Evolutionary conservation across 176 grass and related monocot species (phyloP), one percentile per base, ranked within the genome.

Genomic region (Microstegium vimineum): DNA sequence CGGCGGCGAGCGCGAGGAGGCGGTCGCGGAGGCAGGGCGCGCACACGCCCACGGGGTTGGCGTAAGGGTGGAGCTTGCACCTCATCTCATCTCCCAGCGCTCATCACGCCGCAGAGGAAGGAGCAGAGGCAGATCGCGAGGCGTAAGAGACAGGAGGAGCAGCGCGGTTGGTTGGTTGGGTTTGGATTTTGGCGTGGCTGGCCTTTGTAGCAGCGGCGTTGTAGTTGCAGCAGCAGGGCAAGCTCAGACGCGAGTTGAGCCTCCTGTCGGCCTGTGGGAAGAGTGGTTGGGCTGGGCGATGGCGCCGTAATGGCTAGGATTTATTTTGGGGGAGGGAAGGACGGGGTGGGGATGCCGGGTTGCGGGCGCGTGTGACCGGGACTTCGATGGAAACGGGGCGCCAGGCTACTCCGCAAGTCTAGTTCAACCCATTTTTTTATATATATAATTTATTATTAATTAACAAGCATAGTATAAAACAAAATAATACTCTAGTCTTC

Each of bases 31-130:
- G 91, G 87, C 94, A 94, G 73, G 87, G 69, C 9, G 86, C 94
- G 81, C 94, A 97, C 34, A 97, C 91, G 76, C 94, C 91, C 14
- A 81, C 82, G 41, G 82, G 85, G 70, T 83, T 89, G 22, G 87
- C 89, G 85, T 90, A 76, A 28, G 85, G 89, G 66, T 97, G 94
- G 71, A 85, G 82, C 87, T 92, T 92, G 87, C 94, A 94, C 87
- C 81, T 92, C 94, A 97, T 94, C 83, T 63, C 70, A 40, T 42
- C 41, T 42, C 2, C n/a, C 17, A 62, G 37, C 47, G 73, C 63
- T 70, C 84, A 86, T 86, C 80, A 31, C 75, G 15, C 10, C 4
- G n/a, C n/a, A n/a, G 40, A 42, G 20, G 10, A 10, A 31, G 27
- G 32, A 5, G 6, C n/a, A 4, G 20, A 20, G 59, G 45, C 17